Conservation (phyloP, 1,284 basidiomycete genomes). For the Neonothopanus nambi region DNA sequence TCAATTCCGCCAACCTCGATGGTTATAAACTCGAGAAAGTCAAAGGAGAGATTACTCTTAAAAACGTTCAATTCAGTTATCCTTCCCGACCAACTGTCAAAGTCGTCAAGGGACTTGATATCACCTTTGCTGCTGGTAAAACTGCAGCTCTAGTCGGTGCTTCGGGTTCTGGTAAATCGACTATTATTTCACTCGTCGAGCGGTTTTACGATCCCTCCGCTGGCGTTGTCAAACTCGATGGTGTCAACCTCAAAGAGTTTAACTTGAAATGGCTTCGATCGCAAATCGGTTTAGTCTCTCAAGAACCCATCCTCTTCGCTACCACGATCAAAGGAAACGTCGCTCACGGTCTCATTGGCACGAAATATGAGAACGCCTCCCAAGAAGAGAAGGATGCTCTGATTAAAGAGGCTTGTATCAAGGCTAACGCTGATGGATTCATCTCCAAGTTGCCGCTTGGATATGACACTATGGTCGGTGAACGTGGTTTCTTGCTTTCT, state of each 20-base stretch:
- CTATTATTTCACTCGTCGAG: constrained; percentile 77
- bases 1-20: constrained; percentile 75
- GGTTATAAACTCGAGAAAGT: constrained; percentile 81
- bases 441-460: constrained; percentile 82
- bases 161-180: constrained; percentile 88
- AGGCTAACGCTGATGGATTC: constrained; percentile 92
- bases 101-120: constrained; percentile 76
- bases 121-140: constrained; percentile 75
- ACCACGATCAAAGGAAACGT: constrained; percentile 81
- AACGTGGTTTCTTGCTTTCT: constrained; percentile 88
- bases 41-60: constrained; percentile 74
- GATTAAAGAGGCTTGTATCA: constrained; percentile 86
- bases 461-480: constrained; percentile 92
- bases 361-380: constrained; percentile 64
- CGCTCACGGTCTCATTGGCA: constrained; percentile 88
- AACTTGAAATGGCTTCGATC: constrained; percentile 89
- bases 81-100: constrained; percentile 86
- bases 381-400: constrained; percentile 79
- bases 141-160: constrained; percentile 90
- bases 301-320: constrained; percentile 89
- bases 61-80: constrained; percentile 86
- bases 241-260: constrained; percentile 72
- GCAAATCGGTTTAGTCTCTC: constrained; percentile 89
- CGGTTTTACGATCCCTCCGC: constrained; percentile 86
- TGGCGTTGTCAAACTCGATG: constrained; percentile 81